Base-by-base conservation (phyloP, 441 rosid species). In the Capsella rubella region DNA sequence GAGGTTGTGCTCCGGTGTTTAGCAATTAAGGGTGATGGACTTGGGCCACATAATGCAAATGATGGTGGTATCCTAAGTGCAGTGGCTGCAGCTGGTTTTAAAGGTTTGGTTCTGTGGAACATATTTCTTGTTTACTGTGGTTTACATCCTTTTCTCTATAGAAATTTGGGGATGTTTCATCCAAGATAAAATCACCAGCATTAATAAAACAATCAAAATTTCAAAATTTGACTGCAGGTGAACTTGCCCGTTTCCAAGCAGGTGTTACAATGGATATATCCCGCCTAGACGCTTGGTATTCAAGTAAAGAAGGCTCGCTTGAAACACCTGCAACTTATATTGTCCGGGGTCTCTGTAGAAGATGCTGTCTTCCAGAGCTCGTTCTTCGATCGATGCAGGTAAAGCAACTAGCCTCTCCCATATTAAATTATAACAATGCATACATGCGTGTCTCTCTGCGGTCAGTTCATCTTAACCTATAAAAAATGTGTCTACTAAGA, bases 211-310 rank as follows among this genome's bases (percentile, higher is more conserved):
- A 29, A 50, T 18, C 43, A 16, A 34, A 32, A 66, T 2, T 12
- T 2, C 16, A 0, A 71, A 43, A 42, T 43, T 37, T 70, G 40
- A 56, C 69, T 86, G 82, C 79, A 96, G 99, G 99, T 62, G 99
- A 96, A 84, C 99, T 96, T 87, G 78, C 69, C 64, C 88, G 96
- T 80, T 96, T 96, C 78, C 97, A 90, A 79, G 78, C 80, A 16
- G 99, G 99, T 79, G 97, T 96, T 55, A 88, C 98, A 27, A 84
- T 90, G 95, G 97, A 90, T 82, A 96, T 96, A 72, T 96, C 96
- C 64, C 85, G 93, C 76, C 85, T 93, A 79, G 99, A 96, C 81
- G 97, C 99, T 59, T 91, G 97, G 98, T 96, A 91, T 85, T 85
- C 93, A 62, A 84, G 64, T 73, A 81, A 89, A 76, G 95, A 88